Conservation (phyloP, 225 moss, liverwort and hornwort genomes). For the Lunularia cruciata region DNA sequence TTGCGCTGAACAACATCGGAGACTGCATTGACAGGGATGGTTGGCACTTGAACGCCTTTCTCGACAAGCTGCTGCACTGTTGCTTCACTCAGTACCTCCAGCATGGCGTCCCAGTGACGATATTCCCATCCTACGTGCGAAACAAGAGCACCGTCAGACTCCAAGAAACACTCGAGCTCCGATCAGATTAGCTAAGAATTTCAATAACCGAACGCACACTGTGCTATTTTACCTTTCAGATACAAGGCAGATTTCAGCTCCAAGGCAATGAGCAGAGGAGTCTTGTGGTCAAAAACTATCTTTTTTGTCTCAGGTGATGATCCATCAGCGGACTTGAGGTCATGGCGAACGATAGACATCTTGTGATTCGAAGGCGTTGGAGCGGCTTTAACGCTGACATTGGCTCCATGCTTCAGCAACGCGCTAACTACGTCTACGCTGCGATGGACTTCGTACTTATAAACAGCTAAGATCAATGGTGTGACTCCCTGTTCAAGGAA, state of each 20-base stretch:
- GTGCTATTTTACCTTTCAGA: constrained; percentile 51
- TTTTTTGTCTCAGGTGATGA: constrained; percentile 61
- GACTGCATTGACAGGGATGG: constrained; percentile 22
- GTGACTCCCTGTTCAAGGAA: constrained; percentile 74
- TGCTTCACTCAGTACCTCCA: constrained; percentile 62
- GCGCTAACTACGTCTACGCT: constrained; percentile 49
- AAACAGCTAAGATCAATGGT: constrained; percentile 83
- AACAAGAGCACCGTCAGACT: not conserved
- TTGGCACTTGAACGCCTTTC: constrained; percentile 34
- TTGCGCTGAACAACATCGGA: constrained; percentile 53
- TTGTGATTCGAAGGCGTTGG: constrained; percentile 83
- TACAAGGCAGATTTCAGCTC: constrained; percentile 91
- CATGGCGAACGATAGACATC: constrained; percentile 77
- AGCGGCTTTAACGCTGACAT: constrained; percentile 67
- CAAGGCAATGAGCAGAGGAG: constrained; percentile 78
- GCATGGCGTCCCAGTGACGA: constrained; percentile 89
- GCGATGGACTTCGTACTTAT: constrained; percentile 80
- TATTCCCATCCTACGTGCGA: constrained; percentile 79
- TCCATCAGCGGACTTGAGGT: constrained; percentile 21
- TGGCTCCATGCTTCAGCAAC: constrained; percentile 67
- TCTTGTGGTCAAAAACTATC: constrained; percentile 75
- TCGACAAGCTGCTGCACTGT: constrained; percentile 43
- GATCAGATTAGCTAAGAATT: not conserved
- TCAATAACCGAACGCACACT: not conserved
- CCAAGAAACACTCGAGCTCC: no score